Percentiles rank a stretch among this genome's conserved stretches.
phyloP scores from a whole-genome alignment of 495 filamentous ascomycete genomes.

The Cercophora samala region DNA sequence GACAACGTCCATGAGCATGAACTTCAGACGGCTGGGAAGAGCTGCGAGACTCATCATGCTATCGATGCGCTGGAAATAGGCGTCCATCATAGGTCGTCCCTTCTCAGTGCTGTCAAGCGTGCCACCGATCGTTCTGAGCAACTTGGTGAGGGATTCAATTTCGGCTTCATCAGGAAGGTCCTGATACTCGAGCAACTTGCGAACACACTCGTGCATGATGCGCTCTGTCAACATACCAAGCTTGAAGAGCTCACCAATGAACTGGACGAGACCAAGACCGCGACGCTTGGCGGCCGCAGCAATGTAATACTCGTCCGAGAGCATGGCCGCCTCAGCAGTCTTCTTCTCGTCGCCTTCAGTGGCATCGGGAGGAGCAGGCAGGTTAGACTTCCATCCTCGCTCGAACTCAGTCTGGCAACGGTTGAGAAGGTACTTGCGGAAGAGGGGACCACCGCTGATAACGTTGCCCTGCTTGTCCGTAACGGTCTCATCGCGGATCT shows the following conservation, averaged over 20 bases:
- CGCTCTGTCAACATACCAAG: conserved; percentile 96
- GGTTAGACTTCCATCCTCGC: conserved; percentile 91
- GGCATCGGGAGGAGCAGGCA: conserved; percentile 58
- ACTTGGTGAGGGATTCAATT: conserved; percentile 88
- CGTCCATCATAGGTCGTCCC: conserved; percentile 78
- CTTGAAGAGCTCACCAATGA: conserved; percentile 99
- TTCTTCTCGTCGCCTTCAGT: conserved; percentile 67
- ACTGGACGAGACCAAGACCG: conserved; percentile 95
- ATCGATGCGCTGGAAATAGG: conserved; percentile 88
- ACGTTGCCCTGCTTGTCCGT: conserved; percentile 79
- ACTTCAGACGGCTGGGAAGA: conserved; percentile 81
- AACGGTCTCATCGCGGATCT: conserved; percentile 93
- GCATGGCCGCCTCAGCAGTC: conserved; percentile 66
- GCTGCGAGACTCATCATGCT: conserved; percentile 70
- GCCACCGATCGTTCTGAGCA: conserved; percentile 84
- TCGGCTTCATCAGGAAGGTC: conserved; percentile 92
- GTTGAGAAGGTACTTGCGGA: conserved; percentile 98
- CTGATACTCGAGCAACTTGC: conserved; percentile 93
- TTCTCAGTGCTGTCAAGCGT: conserved; percentile 80
- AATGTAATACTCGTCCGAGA: conserved; percentile 96
- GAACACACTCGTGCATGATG: conserved; percentile 99
- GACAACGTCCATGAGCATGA: conserved; percentile 94
- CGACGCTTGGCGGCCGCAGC: conserved; percentile 95
- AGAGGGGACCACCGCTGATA: conserved; percentile 86
- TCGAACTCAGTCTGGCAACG: conserved; percentile 99